Percentiles rank a stretch among this genome's conserved stretches.
These are phyloP conservation scores for Tylopilus felleus DNA, from an alignment of 768 basidiomycete species.

Conservation along the genomic window DNA sequence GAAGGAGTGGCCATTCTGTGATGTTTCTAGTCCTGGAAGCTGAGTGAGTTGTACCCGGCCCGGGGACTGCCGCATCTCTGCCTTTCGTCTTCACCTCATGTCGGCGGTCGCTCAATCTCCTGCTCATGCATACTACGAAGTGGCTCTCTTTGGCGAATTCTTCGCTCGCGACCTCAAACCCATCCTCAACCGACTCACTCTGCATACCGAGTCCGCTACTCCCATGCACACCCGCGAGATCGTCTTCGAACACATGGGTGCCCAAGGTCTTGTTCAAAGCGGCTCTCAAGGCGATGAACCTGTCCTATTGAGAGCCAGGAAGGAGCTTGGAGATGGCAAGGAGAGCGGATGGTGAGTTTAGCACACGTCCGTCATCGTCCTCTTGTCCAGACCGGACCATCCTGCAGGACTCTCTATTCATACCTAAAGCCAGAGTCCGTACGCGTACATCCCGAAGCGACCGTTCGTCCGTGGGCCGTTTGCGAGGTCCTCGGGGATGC, in stretches of 20 bases:
- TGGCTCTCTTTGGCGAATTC: slow-evolving; percentile 81
- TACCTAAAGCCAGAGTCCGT: slow-evolving; percentile 84
- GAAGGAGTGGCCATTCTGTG: slow-evolving; percentile 16
- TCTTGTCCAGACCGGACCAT: not conserved
- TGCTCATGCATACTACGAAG: slow-evolving; percentile 73
- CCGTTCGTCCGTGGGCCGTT: slow-evolving; percentile 81
- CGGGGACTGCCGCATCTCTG: not conserved
- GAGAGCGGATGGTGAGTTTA: slow-evolving; percentile 57
- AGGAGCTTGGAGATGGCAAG: slow-evolving; percentile 59
- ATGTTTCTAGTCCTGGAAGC: not conserved
- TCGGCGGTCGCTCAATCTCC: slow-evolving; percentile 26
- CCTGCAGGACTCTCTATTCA: slow-evolving; percentile 66
- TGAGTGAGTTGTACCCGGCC: not conserved
- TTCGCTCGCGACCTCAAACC: slow-evolving; percentile 71
- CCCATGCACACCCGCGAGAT: slow-evolving; percentile 74
- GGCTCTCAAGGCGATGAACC: slow-evolving; percentile 53
- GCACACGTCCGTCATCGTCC: not conserved
- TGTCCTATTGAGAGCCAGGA: slow-evolving; percentile 66
- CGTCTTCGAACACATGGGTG: slow-evolving; percentile 78
- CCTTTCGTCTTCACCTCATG: slow-evolving; percentile 11
- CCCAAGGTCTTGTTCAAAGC: slow-evolving; percentile 54
- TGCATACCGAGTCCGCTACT: slow-evolving; percentile 74
- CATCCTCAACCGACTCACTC: slow-evolving; percentile 76
- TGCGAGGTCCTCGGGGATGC: slow-evolving; percentile 79
- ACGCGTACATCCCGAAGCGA: slow-evolving; percentile 80